Conservation (phyloP, 202 grass and related monocot species). For the Carex arenaria region DNA sequence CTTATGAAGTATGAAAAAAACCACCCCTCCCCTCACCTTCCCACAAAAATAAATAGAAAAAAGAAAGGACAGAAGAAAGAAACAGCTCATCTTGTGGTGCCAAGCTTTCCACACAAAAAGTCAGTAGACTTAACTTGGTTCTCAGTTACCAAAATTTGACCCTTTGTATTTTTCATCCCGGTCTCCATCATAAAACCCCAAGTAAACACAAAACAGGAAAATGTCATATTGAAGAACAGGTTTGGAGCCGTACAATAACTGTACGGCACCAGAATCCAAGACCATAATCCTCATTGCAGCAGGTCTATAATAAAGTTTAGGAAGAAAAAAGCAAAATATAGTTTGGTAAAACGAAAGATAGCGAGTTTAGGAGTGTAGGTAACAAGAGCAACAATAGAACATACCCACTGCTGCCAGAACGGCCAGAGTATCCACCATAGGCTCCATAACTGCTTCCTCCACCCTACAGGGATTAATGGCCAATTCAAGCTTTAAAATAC, state of each 20-base stretch:
- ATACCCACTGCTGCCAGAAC: slow-evolving; percentile 77
- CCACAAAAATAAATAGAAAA: background rate
- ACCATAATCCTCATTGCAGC: background rate
- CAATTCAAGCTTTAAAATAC: background rate
- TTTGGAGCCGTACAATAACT: background rate
- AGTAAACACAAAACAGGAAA: slow-evolving; percentile 1
- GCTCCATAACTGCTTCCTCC: slow-evolving; percentile 60
- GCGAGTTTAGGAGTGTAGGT: background rate
- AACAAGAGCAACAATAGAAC: slow-evolving; percentile 11
- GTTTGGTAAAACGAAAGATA: background rate
- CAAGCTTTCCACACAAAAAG: background rate
- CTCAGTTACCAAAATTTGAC: background rate
- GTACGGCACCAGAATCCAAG: background rate
- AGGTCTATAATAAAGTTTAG: background rate
- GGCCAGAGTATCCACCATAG: slow-evolving; percentile 65
- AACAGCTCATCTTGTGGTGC: background rate
- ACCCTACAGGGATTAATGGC: slow-evolving; percentile 46
- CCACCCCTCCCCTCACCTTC: background rate
- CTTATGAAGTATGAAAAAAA: background rate
- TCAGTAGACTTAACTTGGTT: background rate
- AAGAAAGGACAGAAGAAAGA: background rate
- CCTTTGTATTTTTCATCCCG: background rate
- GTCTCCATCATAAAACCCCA: background rate
- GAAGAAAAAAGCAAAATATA: background rate
- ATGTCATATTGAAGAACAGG: background rate